A percentile compares a stretch with the other conserved stretches of the same genome.
phyloP scores from a whole-genome alignment of 2,329 filamentous ascomycete species.

The Neopestalotiopsis rosae region DNA sequence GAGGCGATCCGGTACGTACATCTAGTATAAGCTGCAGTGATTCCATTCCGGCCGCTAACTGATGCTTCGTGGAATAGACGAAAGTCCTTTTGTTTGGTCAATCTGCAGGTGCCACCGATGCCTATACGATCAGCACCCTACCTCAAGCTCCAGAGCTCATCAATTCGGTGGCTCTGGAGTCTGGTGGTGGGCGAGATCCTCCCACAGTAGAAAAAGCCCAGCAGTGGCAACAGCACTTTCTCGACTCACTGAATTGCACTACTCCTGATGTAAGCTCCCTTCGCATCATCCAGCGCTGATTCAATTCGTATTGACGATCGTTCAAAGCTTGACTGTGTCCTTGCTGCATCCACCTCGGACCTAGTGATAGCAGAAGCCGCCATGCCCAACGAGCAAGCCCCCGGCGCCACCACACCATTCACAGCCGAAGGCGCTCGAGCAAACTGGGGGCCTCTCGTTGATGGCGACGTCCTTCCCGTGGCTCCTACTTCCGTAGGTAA shows the following conservation, averaged over 20 bases:
- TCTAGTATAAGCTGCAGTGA: not conserved
- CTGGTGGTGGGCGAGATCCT: constrained; percentile 29
- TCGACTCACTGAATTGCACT: constrained; percentile 31
- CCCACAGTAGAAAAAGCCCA: constrained; percentile 26
- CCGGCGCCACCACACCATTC: constrained; percentile 23
- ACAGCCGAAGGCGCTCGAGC: constrained; percentile 24
- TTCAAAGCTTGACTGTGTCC: constrained; percentile 26
- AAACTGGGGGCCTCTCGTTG: constrained; percentile 27
- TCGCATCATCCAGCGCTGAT: not conserved
- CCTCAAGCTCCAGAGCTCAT: constrained; percentile 31
- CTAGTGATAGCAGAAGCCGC: constrained; percentile 21
- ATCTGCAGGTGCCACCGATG: constrained; percentile 32
- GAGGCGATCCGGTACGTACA: constrained; percentile 44
- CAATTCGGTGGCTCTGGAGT: constrained; percentile 31
- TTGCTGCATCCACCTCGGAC: constrained; percentile 18
- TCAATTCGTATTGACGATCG: not conserved
- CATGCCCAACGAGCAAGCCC: constrained; percentile 20
- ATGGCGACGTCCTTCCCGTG: constrained; percentile 30
- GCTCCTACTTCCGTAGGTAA: constrained; percentile 31
- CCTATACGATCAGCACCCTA: constrained; percentile 32
- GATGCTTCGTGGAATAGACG: constrained; percentile 19
- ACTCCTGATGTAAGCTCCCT: constrained; percentile 24
- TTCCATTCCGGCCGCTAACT: not conserved
- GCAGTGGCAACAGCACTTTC: constrained; percentile 25
- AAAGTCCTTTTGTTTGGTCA: constrained; percentile 35